These are phyloP conservation scores for Colletotrichum tabaci DNA, from an alignment of 2,329 filamentous ascomycete species.

Conservation along the genomic window DNA sequence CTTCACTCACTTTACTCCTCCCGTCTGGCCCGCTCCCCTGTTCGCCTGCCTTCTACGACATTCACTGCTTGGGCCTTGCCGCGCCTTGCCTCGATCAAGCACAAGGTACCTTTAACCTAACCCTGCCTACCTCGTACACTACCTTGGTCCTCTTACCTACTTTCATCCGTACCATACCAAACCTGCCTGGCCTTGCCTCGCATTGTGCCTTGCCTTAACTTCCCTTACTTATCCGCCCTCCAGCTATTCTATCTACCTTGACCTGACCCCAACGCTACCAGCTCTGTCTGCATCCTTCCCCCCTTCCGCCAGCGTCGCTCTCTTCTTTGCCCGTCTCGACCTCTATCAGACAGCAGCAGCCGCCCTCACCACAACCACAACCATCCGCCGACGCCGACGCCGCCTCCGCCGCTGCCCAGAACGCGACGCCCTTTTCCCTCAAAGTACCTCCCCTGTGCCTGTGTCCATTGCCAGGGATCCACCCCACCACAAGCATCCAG, in stretches of 20 bases:
- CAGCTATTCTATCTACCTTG: not conserved
- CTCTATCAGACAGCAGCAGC: slow-evolving; percentile 33
- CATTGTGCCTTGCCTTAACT: slow-evolving; percentile 13
- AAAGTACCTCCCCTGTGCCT: slow-evolving; percentile 42
- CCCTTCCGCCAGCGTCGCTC: slow-evolving; percentile 8
- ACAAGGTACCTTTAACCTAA: slow-evolving; percentile 21
- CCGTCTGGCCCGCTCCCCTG: slow-evolving; percentile 13
- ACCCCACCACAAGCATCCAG: slow-evolving; percentile 44
- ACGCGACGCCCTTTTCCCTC: slow-evolving; percentile 38
- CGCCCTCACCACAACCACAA: slow-evolving; percentile 29
- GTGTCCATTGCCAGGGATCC: slow-evolving; percentile 36
- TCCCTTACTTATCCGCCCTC: slow-evolving; percentile 30
- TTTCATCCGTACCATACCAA: slow-evolving; percentile 11
- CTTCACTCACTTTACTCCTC: not conserved
- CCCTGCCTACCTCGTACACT: slow-evolving; percentile 13
- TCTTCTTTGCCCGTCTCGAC: slow-evolving; percentile 27
- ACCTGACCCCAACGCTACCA: slow-evolving; percentile 31
- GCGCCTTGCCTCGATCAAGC: slow-evolving; percentile 10
- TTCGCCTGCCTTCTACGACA: slow-evolving; percentile 7
- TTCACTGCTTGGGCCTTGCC: slow-evolving; percentile 7
- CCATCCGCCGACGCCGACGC: slow-evolving; percentile 26
- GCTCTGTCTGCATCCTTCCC: slow-evolving; percentile 22
- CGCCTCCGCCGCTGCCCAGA: slow-evolving; percentile 40
- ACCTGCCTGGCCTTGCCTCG: slow-evolving; percentile 12
- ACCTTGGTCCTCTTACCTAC: slow-evolving; percentile 20